Percentiles rank a stretch among this genome's conserved stretches.
Evolutionary conservation across 2,329 filamentous ascomycete genomes (phyloP).

Genomic region (Trichoderma aggressivum): DNA sequence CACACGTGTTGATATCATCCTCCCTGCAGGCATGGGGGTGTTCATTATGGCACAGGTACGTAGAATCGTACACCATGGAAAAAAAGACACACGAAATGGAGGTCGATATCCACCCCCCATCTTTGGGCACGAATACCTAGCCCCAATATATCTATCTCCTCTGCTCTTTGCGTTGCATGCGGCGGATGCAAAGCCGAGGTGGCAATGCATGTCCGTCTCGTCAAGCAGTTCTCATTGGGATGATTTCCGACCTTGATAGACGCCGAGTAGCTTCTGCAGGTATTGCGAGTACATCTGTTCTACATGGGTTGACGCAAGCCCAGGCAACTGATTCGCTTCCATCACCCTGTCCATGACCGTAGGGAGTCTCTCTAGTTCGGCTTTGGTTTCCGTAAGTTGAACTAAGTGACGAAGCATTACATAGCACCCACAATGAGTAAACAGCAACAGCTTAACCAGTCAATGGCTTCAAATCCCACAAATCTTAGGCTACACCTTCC

Average conservation of each 20-base stretch:
- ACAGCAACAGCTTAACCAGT: background rate
- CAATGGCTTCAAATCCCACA: background rate
- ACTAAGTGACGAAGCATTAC: background rate
- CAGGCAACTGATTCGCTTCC: background rate
- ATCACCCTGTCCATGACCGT: background rate
- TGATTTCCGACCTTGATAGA: background rate
- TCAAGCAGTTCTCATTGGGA: background rate
- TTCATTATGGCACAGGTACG: background rate
- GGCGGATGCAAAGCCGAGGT: conserved; percentile 1
- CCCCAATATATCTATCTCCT: background rate
- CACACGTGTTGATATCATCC: background rate
- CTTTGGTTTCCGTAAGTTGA: background rate
- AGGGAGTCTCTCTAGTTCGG: background rate
- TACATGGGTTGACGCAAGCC: background rate
- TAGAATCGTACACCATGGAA: background rate
- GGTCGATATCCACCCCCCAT: background rate
- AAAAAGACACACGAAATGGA: background rate
- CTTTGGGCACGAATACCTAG: conserved; percentile 6
- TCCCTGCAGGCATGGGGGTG: background rate
- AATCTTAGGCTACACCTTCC: background rate
- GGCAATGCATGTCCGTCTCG: background rate
- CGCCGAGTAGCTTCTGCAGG: background rate
- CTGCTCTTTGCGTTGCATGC: background rate
- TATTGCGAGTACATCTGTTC: background rate
- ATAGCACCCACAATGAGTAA: background rate